Base-by-base conservation (phyloP, 441 rosid species). In the Rhodomyrtus psidioides region DNA sequence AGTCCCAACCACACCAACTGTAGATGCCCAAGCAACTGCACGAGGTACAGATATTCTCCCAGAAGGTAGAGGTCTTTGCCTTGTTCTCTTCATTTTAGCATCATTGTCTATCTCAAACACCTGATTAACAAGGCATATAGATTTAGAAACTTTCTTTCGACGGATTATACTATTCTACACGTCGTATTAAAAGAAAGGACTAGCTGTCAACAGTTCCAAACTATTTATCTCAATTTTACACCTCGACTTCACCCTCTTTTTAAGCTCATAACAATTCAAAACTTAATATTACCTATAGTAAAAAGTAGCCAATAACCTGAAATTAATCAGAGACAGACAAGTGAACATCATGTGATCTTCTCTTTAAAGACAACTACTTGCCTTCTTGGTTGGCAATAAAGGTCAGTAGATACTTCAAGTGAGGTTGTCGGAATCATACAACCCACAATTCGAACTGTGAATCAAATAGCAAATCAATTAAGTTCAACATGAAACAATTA, bases 1-100 rank as follows among this genome's bases (percentile, higher is more conserved):
- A 83, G 98, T 93, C 90, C 99, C 99, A 89, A 93, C 94, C 59
- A 92, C 75, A 82, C 98, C 98, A 57, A 92, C 94, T 79, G 93
- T 91, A 87, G 96, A 84, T 81, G 99, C 98, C 96, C 95, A 97
- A 42, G 92, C 86, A 62, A 92, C 90, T 44, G 99, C 99, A 87
- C 96, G 99, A 75, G 92, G 90, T 49, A 91, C 56, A 26, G 96
- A 84, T 6, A 97, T 89, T 26, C 98, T 92, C 57, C 97, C 94
- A 7, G 99, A 92, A 92, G 99, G 99, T 42, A 97, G 92, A 15
- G 99, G 99, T 90, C 99, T 92, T 86, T 21, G 88, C 93, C 70
- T 95, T 15, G 99, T 97, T 89, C 99, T 91, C 91, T 95, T 97
- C 99, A 97, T 97, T 94, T 92, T 94, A 84, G 97, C 93, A 91